Evolutionary conservation across 805 yeast species (phyloP).

Genomic region (Metschnikowia similis): DNA sequence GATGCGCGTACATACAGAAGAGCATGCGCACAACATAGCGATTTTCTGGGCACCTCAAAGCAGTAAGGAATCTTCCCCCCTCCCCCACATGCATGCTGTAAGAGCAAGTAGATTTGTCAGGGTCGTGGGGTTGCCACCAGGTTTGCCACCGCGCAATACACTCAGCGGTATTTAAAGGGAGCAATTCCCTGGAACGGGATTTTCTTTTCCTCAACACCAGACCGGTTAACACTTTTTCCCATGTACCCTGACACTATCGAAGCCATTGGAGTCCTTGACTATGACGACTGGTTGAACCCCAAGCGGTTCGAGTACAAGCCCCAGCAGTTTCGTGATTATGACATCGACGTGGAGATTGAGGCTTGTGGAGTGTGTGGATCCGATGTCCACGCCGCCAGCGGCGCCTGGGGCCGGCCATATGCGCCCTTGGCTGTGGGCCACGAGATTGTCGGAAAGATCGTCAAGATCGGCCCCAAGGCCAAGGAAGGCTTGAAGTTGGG

Average conservation of each 20-base stretch:
- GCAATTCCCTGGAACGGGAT: no score
- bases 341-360: slow-evolving; percentile 15
- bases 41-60: no score
- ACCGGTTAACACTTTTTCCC: not conserved
- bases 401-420: slow-evolving; percentile 44
- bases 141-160: no score
- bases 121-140: no score
- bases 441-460: slow-evolving; percentile 21
- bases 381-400: slow-evolving; percentile 50
- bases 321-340: slow-evolving; percentile 17
- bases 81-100: no score
- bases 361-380: slow-evolving; percentile 48
- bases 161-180: no score
- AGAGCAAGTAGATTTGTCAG: no score
- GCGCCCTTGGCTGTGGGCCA: slow-evolving; percentile 25
- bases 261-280: slow-evolving; percentile 17
- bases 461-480: slow-evolving; percentile 17
- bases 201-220: no score
- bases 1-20: no score
- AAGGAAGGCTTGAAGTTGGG: slow-evolving; percentile 48
- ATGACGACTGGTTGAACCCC: slow-evolving; percentile 18
- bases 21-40: no score
- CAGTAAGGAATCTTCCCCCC: no score
- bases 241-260: slow-evolving; percentile 17
- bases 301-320: slow-evolving; percentile 16